Conservation (phyloP, 495 filamentous ascomycete genomes). For the Pyrenula aspistea region DNA sequence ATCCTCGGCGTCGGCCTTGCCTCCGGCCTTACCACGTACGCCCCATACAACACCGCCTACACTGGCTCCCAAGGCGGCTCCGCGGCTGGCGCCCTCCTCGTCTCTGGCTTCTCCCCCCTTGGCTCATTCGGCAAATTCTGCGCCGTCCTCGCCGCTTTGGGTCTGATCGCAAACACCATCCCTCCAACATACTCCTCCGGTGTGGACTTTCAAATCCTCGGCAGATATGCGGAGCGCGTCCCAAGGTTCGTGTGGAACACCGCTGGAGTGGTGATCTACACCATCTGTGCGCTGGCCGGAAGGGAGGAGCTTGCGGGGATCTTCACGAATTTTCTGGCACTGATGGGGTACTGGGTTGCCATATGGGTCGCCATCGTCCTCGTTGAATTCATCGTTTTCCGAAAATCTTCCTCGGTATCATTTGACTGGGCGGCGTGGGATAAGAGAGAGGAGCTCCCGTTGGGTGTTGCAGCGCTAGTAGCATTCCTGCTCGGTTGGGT, state of each 20-base stretch:
- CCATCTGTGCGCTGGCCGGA: constrained; percentile 53
- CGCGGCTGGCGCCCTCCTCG: constrained; percentile 44
- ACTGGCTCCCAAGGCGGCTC: constrained; percentile 31
- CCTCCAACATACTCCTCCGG: constrained; percentile 58
- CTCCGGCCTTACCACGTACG: constrained; percentile 41
- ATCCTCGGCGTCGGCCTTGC: constrained; percentile 57
- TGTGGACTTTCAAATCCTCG: constrained; percentile 57
- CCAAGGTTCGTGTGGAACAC: constrained; percentile 55
- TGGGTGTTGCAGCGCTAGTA: constrained; percentile 48
- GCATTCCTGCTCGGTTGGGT: constrained; percentile 60
- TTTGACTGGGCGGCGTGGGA: constrained; percentile 57
- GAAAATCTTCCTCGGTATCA: constrained; percentile 18
- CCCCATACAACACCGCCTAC: constrained; percentile 45
- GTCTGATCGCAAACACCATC: constrained; percentile 60
- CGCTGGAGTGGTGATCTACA: constrained; percentile 44
- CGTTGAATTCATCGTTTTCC: constrained; percentile 55
- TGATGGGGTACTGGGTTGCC: constrained; percentile 66
- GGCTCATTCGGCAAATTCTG: constrained; percentile 63
- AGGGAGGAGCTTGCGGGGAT: constrained; percentile 47
- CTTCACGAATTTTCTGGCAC: constrained; percentile 59
- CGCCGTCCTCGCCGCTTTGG: constrained; percentile 56
- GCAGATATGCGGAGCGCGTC: constrained; percentile 39
- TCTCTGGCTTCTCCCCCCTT: constrained; percentile 49
- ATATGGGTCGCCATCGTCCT: constrained; percentile 53
- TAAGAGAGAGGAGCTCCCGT: constrained; percentile 41